Evolutionary conservation across 2,329 filamentous ascomycete species (phyloP), one percentile per base, ranked within the genome.

Genomic region (Lasiodiplodia sp.): DNA sequence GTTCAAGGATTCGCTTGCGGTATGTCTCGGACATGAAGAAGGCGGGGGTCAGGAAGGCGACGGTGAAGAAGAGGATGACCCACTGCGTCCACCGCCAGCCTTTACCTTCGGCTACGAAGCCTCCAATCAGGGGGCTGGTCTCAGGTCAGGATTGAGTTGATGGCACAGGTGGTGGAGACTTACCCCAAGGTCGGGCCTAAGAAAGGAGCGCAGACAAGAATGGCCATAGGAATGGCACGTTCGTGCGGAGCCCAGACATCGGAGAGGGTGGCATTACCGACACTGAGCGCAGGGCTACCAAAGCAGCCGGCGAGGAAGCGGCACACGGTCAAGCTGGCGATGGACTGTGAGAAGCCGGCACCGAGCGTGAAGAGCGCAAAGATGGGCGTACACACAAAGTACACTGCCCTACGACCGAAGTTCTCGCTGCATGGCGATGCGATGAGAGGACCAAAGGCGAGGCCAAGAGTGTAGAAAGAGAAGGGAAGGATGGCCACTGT

Each of bases 381-480:
- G 58, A 88, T 85, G 5, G 86, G 88, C 68, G 92, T 84, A 58
- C 88, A 88, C 77, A 91, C 89, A 71, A 92, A 78, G 69, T 89
- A 90, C 76, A 94, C 92, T 25, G 91, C 77, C 40, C 87, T 84
- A 34, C 92, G 87, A 47, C 92, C 92, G 72, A 85, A 87, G 47
- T 91, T 82, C 80, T 95, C 92, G 2, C 89, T 92, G 4, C 94
- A 80, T 0, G 92, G 92, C 2, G 91, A 91, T 83, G 90, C 92
- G 25, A 94, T 82, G 0, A 88, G 87, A 1, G 92, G 91, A 0
- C 91, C 91, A 67, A 91, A 87, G 1, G 90, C 92, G 57, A 93
- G 90, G 3, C 73, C 75, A 4, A 77, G 67, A 1, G 70, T 69
- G 40, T 75, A 77, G 11, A 74, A 68, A 2, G 73, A 74, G 31